Conservation (phyloP, 306 rosid genomes). For the Astragalus membranaceus region DNA sequence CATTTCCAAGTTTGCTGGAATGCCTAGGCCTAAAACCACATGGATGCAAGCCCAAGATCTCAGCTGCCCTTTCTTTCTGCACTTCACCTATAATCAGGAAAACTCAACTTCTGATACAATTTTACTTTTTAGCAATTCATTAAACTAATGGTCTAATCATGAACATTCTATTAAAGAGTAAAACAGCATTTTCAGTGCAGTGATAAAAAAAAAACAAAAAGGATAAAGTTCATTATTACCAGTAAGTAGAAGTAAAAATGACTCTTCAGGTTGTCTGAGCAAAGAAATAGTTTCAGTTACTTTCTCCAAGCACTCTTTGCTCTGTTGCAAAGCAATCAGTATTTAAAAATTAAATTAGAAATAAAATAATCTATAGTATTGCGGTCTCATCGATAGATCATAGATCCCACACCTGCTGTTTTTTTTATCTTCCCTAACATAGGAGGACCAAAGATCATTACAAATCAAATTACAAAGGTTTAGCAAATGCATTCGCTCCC, state of each 20-base stretch:
- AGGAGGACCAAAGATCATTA: not conserved
- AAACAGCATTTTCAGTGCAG: not conserved
- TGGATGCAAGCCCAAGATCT: conserved; percentile 73
- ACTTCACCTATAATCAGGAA: conserved; percentile 59
- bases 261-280: conserved; percentile 47
- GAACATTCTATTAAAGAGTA: not conserved
- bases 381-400: not conserved
- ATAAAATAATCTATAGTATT: not conserved
- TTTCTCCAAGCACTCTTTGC: conserved; percentile 89
- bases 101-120: not conserved
- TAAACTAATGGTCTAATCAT: not conserved
- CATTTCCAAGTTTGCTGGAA: conserved; percentile 81
- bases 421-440: not conserved
- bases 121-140: not conserved
- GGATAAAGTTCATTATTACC: conserved; percentile 36
- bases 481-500: not conserved
- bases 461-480: not conserved
- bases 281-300: conserved; percentile 57
- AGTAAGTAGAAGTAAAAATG: conserved; percentile 74
- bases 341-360: not conserved
- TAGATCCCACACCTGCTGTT: not conserved
- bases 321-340: conserved; percentile 36
- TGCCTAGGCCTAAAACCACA: conserved; percentile 83
- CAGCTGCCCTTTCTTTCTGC: conserved; percentile 81
- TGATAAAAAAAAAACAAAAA: not conserved